These are phyloP conservation scores for Mycena floridula DNA, from an alignment of 768 basidiomycete genomes.

Conservation along the genomic window DNA sequence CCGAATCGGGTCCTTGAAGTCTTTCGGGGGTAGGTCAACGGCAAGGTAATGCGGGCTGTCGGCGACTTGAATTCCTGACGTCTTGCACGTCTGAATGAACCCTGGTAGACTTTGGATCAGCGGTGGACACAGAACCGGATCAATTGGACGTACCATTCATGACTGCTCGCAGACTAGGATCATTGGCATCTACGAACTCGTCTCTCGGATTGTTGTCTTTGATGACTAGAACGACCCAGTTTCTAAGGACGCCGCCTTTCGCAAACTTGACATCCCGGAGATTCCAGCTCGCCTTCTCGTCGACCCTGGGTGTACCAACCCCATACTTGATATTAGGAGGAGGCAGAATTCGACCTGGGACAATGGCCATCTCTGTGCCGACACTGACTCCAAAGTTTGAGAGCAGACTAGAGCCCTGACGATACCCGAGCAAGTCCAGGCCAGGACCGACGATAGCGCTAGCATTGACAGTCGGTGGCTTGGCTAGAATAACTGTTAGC, in stretches of 20 bases:
- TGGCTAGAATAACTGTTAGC: too few species aligned
- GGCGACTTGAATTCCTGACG: conserved; percentile 53
- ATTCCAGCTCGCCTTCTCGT: conserved; percentile 77
- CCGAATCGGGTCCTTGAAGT: conserved; percentile 50
- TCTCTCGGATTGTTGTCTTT: conserved; percentile 48
- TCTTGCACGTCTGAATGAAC: conserved; percentile 57
- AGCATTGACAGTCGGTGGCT: conserved; percentile 67
- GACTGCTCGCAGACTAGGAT: conserved; percentile 48
- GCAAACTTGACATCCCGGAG: conserved; percentile 60
- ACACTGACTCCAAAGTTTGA: conserved; percentile 58
- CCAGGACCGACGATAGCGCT: conserved; percentile 54
- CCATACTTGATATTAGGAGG: conserved; percentile 61
- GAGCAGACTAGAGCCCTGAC: conserved; percentile 32
- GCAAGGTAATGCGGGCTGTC: conserved; percentile 28
- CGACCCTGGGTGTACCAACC: conserved; percentile 30
- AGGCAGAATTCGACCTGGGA: conserved; percentile 65
- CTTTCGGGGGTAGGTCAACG: conserved; percentile 45
- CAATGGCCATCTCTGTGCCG: conserved; percentile 54
- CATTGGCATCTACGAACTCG: conserved; percentile 51
- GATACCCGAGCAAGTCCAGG: conserved; percentile 54
- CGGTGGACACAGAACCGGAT: too few species aligned
- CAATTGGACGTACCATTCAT: too few species aligned
- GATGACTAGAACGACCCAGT: conserved; percentile 69
- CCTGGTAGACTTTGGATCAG: conserved; percentile 40
- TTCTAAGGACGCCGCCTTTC: conserved; percentile 44